phyloP scores from a whole-genome alignment of 768 basidiomycete species.

The Naganishia onofrii region DNA sequence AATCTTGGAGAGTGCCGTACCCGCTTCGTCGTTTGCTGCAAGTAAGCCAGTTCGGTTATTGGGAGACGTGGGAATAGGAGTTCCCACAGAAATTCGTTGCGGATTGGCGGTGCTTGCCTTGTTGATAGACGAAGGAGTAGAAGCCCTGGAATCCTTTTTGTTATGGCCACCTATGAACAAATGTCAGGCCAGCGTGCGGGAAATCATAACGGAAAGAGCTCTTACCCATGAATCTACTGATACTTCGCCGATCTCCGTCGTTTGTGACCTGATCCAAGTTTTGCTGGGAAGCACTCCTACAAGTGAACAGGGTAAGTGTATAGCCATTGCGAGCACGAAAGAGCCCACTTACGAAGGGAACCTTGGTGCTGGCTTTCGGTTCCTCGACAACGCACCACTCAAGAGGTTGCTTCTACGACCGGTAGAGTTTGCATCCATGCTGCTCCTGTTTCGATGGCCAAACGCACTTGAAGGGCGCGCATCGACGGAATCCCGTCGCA shows the following conservation, averaged over 20 bases:
- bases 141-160: slow-evolving; percentile 16
- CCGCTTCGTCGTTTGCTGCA: slow-evolving; percentile 29
- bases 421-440: slow-evolving; percentile 42
- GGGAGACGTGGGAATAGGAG: slow-evolving; percentile 9
- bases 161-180: not conserved
- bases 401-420: slow-evolving; percentile 67
- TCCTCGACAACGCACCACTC: slow-evolving; percentile 63
- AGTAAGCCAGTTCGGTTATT: slow-evolving; percentile 13
- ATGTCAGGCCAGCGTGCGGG: not conserved
- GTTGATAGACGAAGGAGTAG: slow-evolving; percentile 8
- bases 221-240: slow-evolving; percentile 26
- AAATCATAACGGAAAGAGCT: not conserved
- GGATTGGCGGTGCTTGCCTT: slow-evolving; percentile 10
- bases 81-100: slow-evolving; percentile 27
- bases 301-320: not conserved
- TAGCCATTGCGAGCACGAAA: not conserved
- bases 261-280: slow-evolving; percentile 14
- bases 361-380: slow-evolving; percentile 76
- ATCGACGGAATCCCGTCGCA: slow-evolving; percentile 31
- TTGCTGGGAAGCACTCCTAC: slow-evolving; percentile 23
- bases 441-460: slow-evolving; percentile 49
- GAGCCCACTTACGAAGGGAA: slow-evolving; percentile 60
- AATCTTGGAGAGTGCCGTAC: slow-evolving; percentile 80
- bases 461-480: slow-evolving; percentile 20
- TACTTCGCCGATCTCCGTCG: slow-evolving; percentile 20